Evolutionary conservation across 192 early-diverging fungal genomes (phyloP).

Genomic region (Allomyces javanicus): DNA sequence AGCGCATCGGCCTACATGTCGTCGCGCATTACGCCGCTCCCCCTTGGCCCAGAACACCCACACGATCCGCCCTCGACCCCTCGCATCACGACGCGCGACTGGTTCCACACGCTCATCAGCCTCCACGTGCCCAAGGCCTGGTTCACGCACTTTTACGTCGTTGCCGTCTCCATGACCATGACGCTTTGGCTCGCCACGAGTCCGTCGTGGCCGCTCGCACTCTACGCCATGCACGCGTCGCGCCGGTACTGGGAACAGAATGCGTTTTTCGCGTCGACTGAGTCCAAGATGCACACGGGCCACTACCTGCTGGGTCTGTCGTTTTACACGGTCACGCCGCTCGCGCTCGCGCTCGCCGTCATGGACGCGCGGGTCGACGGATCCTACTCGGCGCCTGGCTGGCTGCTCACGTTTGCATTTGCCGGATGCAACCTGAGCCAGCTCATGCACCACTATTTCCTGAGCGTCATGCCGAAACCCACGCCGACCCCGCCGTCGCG

Average conservation of each 20-base stretch:
- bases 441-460: neutral
- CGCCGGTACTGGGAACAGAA: conserved; percentile 4
- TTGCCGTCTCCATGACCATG: conserved; percentile 7
- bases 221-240: conserved; percentile 5
- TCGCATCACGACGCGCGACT: neutral
- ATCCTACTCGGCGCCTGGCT: neutral
- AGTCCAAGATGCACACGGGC: conserved; percentile 11
- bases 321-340: conserved; percentile 13
- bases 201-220: neutral
- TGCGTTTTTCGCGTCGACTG: conserved; percentile 3
- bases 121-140: conserved; percentile 10
- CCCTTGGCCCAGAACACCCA: too few relatives aligned
- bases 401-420: neutral
- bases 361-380: neutral
- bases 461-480: neutral
- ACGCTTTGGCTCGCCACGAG: neutral
- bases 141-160: conserved; percentile 17
- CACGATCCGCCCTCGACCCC: too few relatives aligned
- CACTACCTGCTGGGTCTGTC: conserved; percentile 12
- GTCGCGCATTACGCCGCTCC: too few relatives aligned
- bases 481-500: neutral
- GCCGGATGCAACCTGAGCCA: neutral
- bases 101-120: neutral
- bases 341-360: conserved; percentile 10
- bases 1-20: too few relatives aligned